Percentiles rank a stretch among this genome's conserved stretches.
These are phyloP conservation scores for Austroboletus novae-zelandiae DNA, from an alignment of 1,284 basidiomycete species.

Conservation along the genomic window DNA sequence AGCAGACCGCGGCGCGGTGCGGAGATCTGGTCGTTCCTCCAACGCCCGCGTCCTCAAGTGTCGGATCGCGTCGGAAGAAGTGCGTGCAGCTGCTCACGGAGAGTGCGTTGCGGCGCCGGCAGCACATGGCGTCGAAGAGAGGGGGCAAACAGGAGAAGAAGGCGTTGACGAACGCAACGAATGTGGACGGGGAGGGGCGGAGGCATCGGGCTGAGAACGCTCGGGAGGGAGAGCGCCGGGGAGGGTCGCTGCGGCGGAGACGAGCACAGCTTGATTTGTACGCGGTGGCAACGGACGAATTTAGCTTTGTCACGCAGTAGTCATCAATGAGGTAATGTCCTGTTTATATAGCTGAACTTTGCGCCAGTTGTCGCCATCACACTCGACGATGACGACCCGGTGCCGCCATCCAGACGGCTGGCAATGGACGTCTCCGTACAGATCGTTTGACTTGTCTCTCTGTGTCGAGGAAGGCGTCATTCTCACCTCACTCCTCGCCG, in stretches of 20 bases:
- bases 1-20: background rate
- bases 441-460: conserved; percentile 77
- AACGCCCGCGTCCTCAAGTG: background rate
- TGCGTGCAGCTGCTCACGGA: conserved; percentile 25
- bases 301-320: conserved; percentile 11
- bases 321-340: background rate
- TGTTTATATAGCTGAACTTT: background rate
- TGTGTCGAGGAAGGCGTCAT: conserved; percentile 83
- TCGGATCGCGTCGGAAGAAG: conserved; percentile 7
- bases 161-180: conserved; percentile 21
- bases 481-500: conserved; percentile 49
- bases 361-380: background rate
- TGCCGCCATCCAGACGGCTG: conserved; percentile 63
- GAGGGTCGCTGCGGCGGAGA: conserved; percentile 8
- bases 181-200: background rate
- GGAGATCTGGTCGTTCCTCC: background rate
- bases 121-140: conserved; percentile 9
- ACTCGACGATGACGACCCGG: conserved; percentile 32
- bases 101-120: conserved; percentile 21
- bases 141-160: conserved; percentile 3
- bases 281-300: conserved; percentile 11
- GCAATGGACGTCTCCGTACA: conserved; percentile 54
- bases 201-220: background rate
- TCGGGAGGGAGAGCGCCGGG: conserved; percentile 4
- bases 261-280: conserved; percentile 17